Percentiles rank a stretch among this genome's conserved stretches.
These are phyloP conservation scores for Cutaneotrichosporon sp. DNA, from an alignment of 1,284 basidiomycete genomes.

Conservation along the genomic window DNA sequence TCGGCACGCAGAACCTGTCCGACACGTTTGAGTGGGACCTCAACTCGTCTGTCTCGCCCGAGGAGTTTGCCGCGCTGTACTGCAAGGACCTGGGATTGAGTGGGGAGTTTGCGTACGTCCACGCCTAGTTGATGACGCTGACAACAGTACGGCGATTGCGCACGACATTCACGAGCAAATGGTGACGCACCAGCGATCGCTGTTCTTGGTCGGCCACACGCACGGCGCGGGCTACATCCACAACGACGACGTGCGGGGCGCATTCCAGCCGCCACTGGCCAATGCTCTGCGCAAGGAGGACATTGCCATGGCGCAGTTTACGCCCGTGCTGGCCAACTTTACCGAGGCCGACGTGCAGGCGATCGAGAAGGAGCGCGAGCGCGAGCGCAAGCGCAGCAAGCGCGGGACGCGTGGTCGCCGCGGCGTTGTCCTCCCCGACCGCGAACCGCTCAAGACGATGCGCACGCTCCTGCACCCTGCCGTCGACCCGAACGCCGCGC, in stretches of 20 bases:
- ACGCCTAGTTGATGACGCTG: not conserved
- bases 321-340: constrained; percentile 82
- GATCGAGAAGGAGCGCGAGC: constrained; percentile 88
- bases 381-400: constrained; percentile 73
- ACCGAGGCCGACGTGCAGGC: constrained; percentile 81
- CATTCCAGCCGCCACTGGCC: constrained; percentile 75
- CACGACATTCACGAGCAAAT: constrained; percentile 96
- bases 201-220: constrained; percentile 84
- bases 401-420: constrained; percentile 81
- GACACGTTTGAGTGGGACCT: constrained; percentile 99
- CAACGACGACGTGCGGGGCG: constrained; percentile 86
- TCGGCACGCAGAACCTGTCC: constrained; percentile 85
- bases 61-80: constrained; percentile 87
- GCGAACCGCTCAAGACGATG: constrained; percentile 86
- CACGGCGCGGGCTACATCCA: constrained; percentile 70
- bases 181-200: constrained; percentile 81
- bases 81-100: constrained; percentile 79
- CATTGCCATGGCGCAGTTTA: constrained; percentile 66
- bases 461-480: constrained; percentile 64
- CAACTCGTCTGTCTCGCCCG: constrained; percentile 70
- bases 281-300: constrained; percentile 61
- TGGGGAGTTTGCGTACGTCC: constrained; percentile 72
- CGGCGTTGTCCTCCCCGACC: constrained; percentile 84
- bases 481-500: constrained; percentile 31
- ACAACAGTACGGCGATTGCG: constrained; percentile 70